Evolutionary conservation across 2,329 filamentous ascomycete genomes (phyloP).

Genomic region (Pseudomassariella vexata): DNA sequence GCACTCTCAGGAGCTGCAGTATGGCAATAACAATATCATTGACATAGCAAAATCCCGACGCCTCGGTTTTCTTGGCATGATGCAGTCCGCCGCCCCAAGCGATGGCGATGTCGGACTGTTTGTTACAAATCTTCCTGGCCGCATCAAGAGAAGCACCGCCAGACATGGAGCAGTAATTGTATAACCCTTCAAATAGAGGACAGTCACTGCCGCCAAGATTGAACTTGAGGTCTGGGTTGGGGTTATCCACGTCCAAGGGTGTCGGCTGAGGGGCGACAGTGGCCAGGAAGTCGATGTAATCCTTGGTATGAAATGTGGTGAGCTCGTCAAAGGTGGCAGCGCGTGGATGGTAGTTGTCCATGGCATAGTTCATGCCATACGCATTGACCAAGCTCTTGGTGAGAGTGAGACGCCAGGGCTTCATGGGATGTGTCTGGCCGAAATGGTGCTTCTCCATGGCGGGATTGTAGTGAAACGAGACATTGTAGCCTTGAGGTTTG

Average conservation of each 20-base stretch:
- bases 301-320: constrained; percentile 75
- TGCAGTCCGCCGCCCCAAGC: constrained; percentile 97
- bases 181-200: constrained; percentile 92
- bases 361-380: constrained; percentile 92
- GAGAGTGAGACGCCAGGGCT: constrained; percentile 92
- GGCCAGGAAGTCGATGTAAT: constrained; percentile 86
- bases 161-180: constrained; percentile 91
- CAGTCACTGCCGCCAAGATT: constrained; percentile 91
- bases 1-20: constrained; percentile 74
- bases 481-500: constrained; percentile 77
- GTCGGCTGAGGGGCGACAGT: constrained; percentile 61
- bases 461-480: constrained; percentile 94
- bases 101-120: constrained; percentile 90
- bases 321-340: constrained; percentile 85
- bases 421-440: constrained; percentile 96
- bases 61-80: constrained; percentile 91
- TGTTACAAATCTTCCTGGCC: constrained; percentile 78
- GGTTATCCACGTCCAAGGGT: constrained; percentile 59
- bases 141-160: constrained; percentile 87
- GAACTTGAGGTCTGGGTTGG: constrained; percentile 63
- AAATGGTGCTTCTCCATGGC: constrained; percentile 97
- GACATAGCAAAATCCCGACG: constrained; percentile 96
- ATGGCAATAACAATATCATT: constrained; percentile 97
- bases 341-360: constrained; percentile 87
- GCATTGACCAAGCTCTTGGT: constrained; percentile 92